Evolutionary conservation across 208 protist genomes (phyloP).

Genomic region (Naegleria gruberi): DNA sequence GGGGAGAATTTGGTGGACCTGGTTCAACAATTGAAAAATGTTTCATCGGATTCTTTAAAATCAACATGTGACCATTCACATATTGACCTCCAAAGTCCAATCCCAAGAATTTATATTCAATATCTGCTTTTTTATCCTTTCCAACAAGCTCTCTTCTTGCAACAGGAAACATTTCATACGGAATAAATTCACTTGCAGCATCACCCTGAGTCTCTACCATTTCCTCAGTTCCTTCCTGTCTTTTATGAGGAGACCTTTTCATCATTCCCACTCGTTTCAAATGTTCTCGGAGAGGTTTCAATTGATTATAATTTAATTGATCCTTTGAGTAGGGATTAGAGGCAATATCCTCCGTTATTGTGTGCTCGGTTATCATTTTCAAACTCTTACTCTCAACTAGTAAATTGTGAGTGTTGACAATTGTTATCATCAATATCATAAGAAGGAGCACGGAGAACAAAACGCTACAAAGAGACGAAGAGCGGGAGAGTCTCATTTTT

Average conservation of each 20-base stretch:
- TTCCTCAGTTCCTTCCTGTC: not conserved
- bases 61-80: not conserved
- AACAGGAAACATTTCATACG: not conserved
- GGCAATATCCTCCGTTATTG: not conserved
- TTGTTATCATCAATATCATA: no score
- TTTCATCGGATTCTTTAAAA: not conserved
- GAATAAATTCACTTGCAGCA: not conserved
- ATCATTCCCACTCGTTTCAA: no score
- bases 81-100: not conserved
- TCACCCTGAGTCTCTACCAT: no score
- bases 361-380: no score
- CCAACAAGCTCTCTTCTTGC: no score
- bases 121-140: not conserved
- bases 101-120: not conserved
- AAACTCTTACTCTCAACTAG: no score
- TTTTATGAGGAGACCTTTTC: not conserved
- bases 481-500: no score
- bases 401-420: no score
- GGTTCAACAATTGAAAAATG: slow-evolving; percentile 4
- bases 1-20: not conserved
- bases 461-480: no score
- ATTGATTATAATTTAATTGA: not conserved
- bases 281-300: not conserved
- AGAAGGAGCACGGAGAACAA: no score
- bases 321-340: not conserved